These are phyloP conservation scores for Leucocoprinus sp. DNA, from an alignment of 768 basidiomycete species.

Conservation along the genomic window DNA sequence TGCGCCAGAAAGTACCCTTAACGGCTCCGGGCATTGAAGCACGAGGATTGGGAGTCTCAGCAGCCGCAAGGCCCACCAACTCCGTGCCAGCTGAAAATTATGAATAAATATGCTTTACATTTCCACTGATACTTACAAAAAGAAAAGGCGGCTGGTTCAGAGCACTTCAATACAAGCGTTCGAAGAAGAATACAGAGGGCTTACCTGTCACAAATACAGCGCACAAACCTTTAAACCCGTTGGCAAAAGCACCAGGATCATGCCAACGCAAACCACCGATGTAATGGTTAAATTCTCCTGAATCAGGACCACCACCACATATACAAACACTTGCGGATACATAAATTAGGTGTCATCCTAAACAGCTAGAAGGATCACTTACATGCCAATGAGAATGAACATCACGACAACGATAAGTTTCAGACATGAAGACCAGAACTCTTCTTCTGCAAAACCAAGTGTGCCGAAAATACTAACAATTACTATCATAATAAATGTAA, in stretches of 20 bases:
- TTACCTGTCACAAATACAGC: constrained; percentile 34
- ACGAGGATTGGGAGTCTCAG: constrained; percentile 39
- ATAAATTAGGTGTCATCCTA: neutral
- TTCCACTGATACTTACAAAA: constrained; percentile 21
- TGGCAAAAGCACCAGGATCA: constrained; percentile 33
- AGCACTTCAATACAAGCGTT: neutral
- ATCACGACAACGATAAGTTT: constrained; percentile 37
- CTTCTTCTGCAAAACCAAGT: constrained; percentile 40
- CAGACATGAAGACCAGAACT: constrained; percentile 43
- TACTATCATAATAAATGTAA: constrained; percentile 16
- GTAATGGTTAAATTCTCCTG: constrained; percentile 27
- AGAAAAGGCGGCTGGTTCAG: constrained; percentile 26
- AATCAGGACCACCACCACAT: constrained; percentile 32
- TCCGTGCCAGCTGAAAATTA: constrained; percentile 36
- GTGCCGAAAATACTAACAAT: constrained; percentile 35
- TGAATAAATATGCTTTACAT: neutral
- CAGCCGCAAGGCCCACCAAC: constrained; percentile 37
- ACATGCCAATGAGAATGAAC: constrained; percentile 40
- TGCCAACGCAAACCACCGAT: constrained; percentile 31
- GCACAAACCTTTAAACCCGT: constrained; percentile 40
- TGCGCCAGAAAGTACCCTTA: constrained; percentile 40
- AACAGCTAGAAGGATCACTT: constrained; percentile 12
- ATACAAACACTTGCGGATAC: constrained; percentile 27
- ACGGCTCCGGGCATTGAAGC: constrained; percentile 36
- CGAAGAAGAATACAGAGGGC: neutral